Base-by-base conservation (phyloP, 176 grass and related monocot genomes). In the Luzula sylvatica region DNA sequence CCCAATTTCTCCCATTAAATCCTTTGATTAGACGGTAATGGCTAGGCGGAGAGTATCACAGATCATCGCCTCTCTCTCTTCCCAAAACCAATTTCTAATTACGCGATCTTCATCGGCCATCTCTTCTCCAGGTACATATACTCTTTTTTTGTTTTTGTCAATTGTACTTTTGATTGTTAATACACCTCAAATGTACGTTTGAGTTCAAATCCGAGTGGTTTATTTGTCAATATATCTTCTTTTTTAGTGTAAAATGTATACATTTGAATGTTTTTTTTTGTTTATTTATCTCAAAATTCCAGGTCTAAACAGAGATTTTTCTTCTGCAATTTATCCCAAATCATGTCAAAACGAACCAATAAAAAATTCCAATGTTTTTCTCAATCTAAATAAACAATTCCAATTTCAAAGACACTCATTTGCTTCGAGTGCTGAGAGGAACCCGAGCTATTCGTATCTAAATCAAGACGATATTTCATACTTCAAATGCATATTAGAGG, bases 401-500 rank as follows among this genome's bases (percentile, higher is more conserved):
- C 53, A 49, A 65, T 41, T 72, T 58, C 79, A 87, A 44, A 8
- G 46, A 1, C 61, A 26, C 42, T 45, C 48, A 30, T 88, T 81
- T 70, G 52, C 66, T 72, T 88, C 80, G 50, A 23, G 68, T 1
- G 63, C 78, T 53, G 73, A 75, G 55, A 87, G 89, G 70, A 95
- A 82, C 57, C 79, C 89, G 45, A 61, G 62, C 28, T 95, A 76
- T 76, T 78, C 89, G 48, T 69, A 61, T 41, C 54, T 95, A 47
- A 88, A 58, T 63, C 75, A 75, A 53, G 65, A 85, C 50, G 89
- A 95, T 26, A 55, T 95, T 48, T 69, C 68, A 40, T 82, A 76
- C 63, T 95, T 88, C 74, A 88, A 81, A 76, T 88, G 69, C 18
- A 43, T 88, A 25, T 70, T 95, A 66, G 89, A 74, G 23, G 89